Percentiles rank a stretch among this genome's conserved stretches.
phyloP scores from a whole-genome alignment of 495 filamentous ascomycete genomes.

The Podospora pseudopauciseta region DNA sequence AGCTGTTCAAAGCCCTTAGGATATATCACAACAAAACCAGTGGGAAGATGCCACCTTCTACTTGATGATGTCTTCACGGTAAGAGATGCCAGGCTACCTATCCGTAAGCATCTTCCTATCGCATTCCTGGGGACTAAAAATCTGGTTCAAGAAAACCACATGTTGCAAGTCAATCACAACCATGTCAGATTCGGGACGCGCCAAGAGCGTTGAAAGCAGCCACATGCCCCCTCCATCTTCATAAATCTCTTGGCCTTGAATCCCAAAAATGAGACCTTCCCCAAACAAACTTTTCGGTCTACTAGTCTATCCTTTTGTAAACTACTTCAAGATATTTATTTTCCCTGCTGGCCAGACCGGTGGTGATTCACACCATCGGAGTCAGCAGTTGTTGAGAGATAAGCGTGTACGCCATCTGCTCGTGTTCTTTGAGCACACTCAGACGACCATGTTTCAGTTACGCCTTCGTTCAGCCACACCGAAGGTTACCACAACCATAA shows the following conservation, averaged over 20 bases:
- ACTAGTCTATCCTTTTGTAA: too few relatives aligned
- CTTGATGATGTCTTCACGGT: not conserved
- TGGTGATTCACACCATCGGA: too few relatives aligned
- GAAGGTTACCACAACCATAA: not conserved
- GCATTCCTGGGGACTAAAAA: not conserved
- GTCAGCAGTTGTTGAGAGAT: too few relatives aligned
- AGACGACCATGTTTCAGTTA: too few relatives aligned
- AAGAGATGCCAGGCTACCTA: not conserved
- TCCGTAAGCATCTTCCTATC: not conserved
- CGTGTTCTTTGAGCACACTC: too few relatives aligned
- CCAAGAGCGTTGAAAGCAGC: conserved; percentile 10
- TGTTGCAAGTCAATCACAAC: not conserved
- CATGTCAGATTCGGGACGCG: not conserved
- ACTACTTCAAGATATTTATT: not conserved
- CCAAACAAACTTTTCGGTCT: not conserved
- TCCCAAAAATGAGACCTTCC: not conserved
- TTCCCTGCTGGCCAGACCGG: not conserved
- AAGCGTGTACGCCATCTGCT: too few relatives aligned
- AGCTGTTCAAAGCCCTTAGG: not conserved
- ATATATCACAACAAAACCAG: not conserved
- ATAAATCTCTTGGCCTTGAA: not conserved
- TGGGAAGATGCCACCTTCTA: not conserved
- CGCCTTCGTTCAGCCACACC: too few relatives aligned
- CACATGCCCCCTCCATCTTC: conserved; percentile 5
- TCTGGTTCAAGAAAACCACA: not conserved